These are phyloP conservation scores for Alnus glutinosa DNA, from an alignment of 306 rosid species.

Conservation along the genomic window DNA sequence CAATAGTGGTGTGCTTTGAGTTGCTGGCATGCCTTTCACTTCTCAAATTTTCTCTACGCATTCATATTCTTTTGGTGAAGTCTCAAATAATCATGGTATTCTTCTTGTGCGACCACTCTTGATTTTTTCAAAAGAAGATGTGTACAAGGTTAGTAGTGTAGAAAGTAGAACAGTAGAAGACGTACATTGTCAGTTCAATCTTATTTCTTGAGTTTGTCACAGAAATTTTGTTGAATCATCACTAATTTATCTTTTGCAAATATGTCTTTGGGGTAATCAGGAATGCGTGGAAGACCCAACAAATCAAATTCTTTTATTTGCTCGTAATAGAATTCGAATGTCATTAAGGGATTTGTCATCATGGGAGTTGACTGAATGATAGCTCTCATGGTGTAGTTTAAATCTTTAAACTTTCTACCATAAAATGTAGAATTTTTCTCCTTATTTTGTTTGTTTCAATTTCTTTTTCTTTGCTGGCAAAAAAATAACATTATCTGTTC, in stretches of 20 bases:
- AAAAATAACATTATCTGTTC: constrained; percentile 12
- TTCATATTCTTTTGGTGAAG: constrained; percentile 31
- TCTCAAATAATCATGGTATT: constrained; percentile 47
- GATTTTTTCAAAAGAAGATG: constrained; percentile 79
- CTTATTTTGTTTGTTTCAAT: background rate
- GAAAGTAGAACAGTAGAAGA: background rate
- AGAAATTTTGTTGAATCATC: constrained; percentile 1
- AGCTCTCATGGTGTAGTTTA: background rate
- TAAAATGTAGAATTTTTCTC: background rate
- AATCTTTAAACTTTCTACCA: constrained; percentile 14
- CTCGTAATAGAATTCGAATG: constrained; percentile 84
- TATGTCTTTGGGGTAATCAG: constrained; percentile 61
- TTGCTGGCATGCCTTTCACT: constrained; percentile 88
- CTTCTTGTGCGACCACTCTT: constrained; percentile 87
- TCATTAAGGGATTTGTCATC: constrained; percentile 54
- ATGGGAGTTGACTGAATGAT: constrained; percentile 46
- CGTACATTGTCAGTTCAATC: constrained; percentile 1
- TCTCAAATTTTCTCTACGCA: constrained; percentile 74
- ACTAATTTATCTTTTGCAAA: constrained; percentile 42
- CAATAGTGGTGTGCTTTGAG: constrained; percentile 90
- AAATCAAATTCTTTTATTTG: constrained; percentile 65
- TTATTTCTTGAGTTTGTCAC: constrained; percentile 7
- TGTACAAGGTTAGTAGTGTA: constrained; percentile 64
- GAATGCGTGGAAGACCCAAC: constrained; percentile 98
- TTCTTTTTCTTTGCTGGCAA: constrained; percentile 1